These are phyloP conservation scores for Scytalidium sp. DNA, from an alignment of 2,329 filamentous ascomycete species.

Conservation along the genomic window DNA sequence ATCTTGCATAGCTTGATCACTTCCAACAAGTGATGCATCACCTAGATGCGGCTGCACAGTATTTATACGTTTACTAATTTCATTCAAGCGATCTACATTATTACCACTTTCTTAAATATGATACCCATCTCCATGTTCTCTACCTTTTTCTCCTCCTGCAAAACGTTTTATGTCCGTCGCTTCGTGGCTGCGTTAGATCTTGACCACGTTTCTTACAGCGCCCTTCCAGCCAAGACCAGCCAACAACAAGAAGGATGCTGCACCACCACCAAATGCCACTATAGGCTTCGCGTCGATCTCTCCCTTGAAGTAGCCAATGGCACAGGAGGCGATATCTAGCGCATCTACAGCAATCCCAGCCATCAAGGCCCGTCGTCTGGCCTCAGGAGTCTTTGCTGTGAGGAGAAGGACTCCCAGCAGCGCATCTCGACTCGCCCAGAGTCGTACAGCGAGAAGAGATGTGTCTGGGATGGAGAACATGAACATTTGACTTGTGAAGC, in stretches of 20 bases:
- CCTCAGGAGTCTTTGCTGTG: slow-evolving; percentile 5
- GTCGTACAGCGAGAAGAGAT: slow-evolving; percentile 3
- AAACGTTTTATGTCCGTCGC: too few relatives aligned
- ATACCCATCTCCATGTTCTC: too few relatives aligned
- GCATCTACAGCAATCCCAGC: slow-evolving; percentile 7
- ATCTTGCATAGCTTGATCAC: too few relatives aligned
- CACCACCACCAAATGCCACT: slow-evolving; percentile 6
- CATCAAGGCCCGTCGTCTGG: slow-evolving; percentile 3
- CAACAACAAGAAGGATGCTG: slow-evolving; percentile 2
- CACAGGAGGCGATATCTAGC: slow-evolving; percentile 2
- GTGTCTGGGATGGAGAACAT: not conserved
- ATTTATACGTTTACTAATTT: too few relatives aligned
- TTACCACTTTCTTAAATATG: too few relatives aligned
- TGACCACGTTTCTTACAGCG: not conserved
- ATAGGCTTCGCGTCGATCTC: not conserved
- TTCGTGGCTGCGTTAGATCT: not conserved
- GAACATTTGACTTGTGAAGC: slow-evolving; percentile 1
- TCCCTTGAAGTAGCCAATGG: not conserved
- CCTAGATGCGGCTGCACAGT: too few relatives aligned
- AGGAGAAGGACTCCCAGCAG: slow-evolving; percentile 6
- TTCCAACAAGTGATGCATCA: too few relatives aligned
- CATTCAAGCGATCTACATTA: too few relatives aligned
- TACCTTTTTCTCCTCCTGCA: too few relatives aligned
- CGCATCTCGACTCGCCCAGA: slow-evolving; percentile 4
- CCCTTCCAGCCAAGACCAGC: slow-evolving; percentile 7